Conservation (phyloP, 495 filamentous ascomycete species). For the Xylaria longipes region DNA sequence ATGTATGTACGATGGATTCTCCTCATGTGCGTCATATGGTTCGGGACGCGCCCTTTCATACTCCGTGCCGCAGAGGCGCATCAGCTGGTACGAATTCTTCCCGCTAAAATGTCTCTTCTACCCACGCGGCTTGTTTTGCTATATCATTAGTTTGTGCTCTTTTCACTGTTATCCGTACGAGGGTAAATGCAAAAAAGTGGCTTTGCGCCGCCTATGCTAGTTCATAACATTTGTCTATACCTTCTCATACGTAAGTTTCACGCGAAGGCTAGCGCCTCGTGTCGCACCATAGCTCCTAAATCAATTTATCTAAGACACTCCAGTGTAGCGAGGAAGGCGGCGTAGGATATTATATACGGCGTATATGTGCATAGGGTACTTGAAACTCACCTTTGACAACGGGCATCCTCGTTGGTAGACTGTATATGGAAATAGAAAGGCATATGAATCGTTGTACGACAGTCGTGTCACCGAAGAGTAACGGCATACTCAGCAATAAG, state of each 20-base stretch:
- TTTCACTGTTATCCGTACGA: neutral
- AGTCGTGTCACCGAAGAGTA: neutral
- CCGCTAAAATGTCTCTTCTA: neutral
- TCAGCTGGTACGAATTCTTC: constrained; percentile 15
- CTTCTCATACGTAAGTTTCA: neutral
- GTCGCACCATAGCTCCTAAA: constrained; percentile 7
- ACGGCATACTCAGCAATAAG: neutral
- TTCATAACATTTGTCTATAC: too few species aligned
- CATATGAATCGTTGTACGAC: neutral
- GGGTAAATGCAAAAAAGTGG: neutral
- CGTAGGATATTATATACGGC: neutral
- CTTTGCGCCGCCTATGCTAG: neutral
- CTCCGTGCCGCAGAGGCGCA: constrained; percentile 8
- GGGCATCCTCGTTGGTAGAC: neutral
- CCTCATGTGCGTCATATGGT: constrained; percentile 15
- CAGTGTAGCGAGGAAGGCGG: neutral
- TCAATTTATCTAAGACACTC: neutral
- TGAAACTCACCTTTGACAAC: neutral
- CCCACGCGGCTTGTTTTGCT: neutral
- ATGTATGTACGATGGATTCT: constrained; percentile 14
- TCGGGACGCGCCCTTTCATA: neutral
- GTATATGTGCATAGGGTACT: neutral
- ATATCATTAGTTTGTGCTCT: neutral
- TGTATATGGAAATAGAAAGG: constrained; percentile 1
- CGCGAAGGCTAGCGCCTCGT: neutral